Base-by-base conservation (phyloP, 2,329 filamentous ascomycete species). In the Apiospora phragmitis region DNA sequence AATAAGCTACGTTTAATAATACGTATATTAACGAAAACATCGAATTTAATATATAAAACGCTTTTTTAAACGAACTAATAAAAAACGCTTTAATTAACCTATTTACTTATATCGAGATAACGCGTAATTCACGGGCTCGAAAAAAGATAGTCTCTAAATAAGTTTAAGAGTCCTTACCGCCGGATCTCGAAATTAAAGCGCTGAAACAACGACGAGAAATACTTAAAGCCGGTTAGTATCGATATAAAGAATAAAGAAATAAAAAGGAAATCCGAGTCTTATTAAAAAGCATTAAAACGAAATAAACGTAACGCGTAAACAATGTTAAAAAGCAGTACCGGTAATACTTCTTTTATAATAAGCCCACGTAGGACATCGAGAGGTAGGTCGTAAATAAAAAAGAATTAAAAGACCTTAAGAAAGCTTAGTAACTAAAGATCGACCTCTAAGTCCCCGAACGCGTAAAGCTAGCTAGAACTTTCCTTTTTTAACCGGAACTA, bases 121-220 rank as follows among this genome's bases (percentile, higher is more conserved):
- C 73, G 7, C 71, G 71, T n/a, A 73, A 80, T 72, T 76, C 75
- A 71, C 71, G 73, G 32, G 74, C 76, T 16, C 74, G 70, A 32
- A 68, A 67, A 65, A 74, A 80, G n/a, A 79, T 80, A 70, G 77
- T 80, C 16, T 77, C 75, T 24, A 55, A 77, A 11, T 71, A 79
- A 70, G 74, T 79, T 66, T 79, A 70, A 75, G 74, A 71, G n/a
- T n/a, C n/a, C n/a, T n/a, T n/a, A n/a, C n/a, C n/a, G n/a, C n/a
- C n/a, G n/a, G n/a, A n/a, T n/a, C 76, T 73, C 45, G 71, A 78
- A 70, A 78, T 79, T 70, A 42, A 73, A 14, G 66, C 70, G 43
- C 70, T 78, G 26, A 70, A 79, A 69, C 68, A 71, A 65, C 43
- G 69, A 71, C 69, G 73, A 68, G 73, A 35, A 65, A 18, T 68